phyloP scores from a whole-genome alignment of 176 grass and related monocot genomes.

The Sorghum bicolor region DNA sequence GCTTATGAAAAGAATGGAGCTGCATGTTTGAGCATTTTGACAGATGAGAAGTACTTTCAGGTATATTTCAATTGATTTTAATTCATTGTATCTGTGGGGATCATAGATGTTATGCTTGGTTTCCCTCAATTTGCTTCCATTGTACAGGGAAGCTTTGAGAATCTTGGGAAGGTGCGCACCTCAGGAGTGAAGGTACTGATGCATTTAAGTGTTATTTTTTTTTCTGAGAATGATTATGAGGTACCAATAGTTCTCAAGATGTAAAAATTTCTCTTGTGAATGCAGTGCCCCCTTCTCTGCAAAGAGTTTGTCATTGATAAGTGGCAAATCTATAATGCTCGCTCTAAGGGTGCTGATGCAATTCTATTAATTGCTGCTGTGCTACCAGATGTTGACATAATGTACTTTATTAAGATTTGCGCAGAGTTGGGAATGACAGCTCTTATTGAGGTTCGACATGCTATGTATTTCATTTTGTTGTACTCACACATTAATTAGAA shows the following conservation, averaged over 20 bases:
- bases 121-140: not conserved
- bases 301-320: conserved; percentile 92
- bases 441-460: conserved; percentile 71
- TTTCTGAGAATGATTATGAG: no score
- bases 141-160: conserved; percentile 78
- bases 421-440: conserved; percentile 70
- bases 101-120: no score
- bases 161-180: conserved; percentile 74
- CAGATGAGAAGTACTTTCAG: no score
- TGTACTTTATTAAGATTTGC: conserved; percentile 59
- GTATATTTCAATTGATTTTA: no score
- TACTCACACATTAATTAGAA: no score
- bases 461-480: no score
- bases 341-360: conserved; percentile 80
- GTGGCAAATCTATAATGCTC: conserved; percentile 91
- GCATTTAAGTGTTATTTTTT: no score
- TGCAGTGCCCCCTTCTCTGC: conserved; percentile 96
- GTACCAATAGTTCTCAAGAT: no score
- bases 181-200: conserved; percentile 58
- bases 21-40: no score
- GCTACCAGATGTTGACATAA: conserved; percentile 73
- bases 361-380: conserved; percentile 85
- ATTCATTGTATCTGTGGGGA: no score
- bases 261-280: not conserved
- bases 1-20: no score